Percentiles rank a stretch among this genome's conserved stretches.
phyloP scores from a whole-genome alignment of 2,329 filamentous ascomycete species.

The Trichoderma sp. region DNA sequence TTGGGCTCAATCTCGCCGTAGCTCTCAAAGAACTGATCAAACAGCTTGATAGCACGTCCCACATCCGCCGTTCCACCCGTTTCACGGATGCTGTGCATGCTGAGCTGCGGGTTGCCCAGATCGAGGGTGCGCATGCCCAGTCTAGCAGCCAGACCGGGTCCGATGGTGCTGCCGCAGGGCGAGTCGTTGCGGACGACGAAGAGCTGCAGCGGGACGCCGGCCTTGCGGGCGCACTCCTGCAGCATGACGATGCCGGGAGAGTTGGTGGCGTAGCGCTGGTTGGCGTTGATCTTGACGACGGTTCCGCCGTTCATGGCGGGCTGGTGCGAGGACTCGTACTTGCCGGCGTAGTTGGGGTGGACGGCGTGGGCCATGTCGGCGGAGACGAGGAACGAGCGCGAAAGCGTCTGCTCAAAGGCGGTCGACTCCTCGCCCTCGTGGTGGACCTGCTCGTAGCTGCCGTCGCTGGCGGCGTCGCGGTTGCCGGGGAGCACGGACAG shows the following conservation, averaged over 20 bases:
- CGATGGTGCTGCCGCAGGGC: conserved; percentile 93
- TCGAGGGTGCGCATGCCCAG: conserved; percentile 89
- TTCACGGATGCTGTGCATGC: conserved; percentile 97
- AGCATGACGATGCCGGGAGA: conserved; percentile 91
- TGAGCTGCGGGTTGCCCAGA: conserved; percentile 89
- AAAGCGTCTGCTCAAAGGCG: conserved; percentile 89
- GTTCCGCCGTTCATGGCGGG: conserved; percentile 96
- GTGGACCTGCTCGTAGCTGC: conserved; percentile 59
- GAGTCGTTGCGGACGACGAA: conserved; percentile 97
- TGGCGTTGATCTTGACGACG: conserved; percentile 98
- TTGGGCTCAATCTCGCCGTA: conserved; percentile 82
- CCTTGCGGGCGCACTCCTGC: conserved; percentile 78
- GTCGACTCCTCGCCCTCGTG: conserved; percentile 70
- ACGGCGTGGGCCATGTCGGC: conserved; percentile 98
- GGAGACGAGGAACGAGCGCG: conserved; percentile 89
- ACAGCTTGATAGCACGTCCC: conserved; percentile 80
- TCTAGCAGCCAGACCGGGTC: conserved; percentile 89
- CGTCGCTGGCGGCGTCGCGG: conserved; percentile 68
- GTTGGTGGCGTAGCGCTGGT: conserved; percentile 95
- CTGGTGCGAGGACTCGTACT: conserved; percentile 89
- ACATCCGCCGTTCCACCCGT: conserved; percentile 88
- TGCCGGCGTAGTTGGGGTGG: conserved; percentile 90
- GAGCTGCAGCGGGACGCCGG: conserved; percentile 84
- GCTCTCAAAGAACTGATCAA: conserved; percentile 82
- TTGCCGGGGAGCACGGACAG: conserved; percentile 76